A percentile compares a stretch with the other conserved stretches of the same genome.
Conservation (phyloP, 2,329 filamentous ascomycete genomes). For the Phyllachora maydis region DNA sequence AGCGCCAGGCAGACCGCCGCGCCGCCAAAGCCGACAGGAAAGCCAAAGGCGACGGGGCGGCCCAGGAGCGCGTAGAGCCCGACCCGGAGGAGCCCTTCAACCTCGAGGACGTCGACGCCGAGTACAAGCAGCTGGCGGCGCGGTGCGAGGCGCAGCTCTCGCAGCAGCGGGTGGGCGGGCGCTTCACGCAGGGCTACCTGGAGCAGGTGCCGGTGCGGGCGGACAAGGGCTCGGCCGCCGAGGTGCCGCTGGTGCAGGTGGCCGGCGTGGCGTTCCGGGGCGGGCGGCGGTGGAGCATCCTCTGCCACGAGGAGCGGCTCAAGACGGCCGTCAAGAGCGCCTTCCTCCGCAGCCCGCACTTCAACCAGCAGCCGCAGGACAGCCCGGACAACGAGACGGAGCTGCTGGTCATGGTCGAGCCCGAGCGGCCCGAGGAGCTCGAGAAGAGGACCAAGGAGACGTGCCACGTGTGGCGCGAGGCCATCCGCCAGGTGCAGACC, state of each 20-base stretch:
- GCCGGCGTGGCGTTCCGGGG: conserved; percentile 29
- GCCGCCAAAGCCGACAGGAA: no score
- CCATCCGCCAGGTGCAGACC: conserved; percentile 23
- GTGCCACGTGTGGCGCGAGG: conserved; percentile 27
- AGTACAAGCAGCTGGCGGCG: conserved; percentile 16
- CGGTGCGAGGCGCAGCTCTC: conserved; percentile 19
- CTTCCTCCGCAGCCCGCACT: conserved; percentile 27
- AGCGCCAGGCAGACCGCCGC: no score
- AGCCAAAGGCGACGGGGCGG: no score
- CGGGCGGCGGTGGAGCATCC: conserved; percentile 14
- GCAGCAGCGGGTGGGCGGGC: conserved; percentile 22
- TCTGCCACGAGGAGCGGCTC: conserved; percentile 18
- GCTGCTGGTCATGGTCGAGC: conserved; percentile 31
- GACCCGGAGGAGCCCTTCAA: conserved; percentile 23
- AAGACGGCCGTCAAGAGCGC: conserved; percentile 34
- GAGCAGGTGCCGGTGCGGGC: conserved; percentile 20
- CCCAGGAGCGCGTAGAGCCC: conserved; percentile 8
- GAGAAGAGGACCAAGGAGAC: conserved; percentile 19
- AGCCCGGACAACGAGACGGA: conserved; percentile 37
- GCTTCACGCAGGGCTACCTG: conserved; percentile 28
- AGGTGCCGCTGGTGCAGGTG: conserved; percentile 31
- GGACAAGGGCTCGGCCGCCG: conserved; percentile 9
- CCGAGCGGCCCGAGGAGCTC: conserved; percentile 26
- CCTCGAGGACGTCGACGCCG: conserved; percentile 24
- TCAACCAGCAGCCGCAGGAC: conserved; percentile 40